Percentiles rank a stretch among this genome's conserved stretches.
Evolutionary conservation across 78 protist genomes (phyloP).

Genomic region (Parvularia atlantis): DNA sequence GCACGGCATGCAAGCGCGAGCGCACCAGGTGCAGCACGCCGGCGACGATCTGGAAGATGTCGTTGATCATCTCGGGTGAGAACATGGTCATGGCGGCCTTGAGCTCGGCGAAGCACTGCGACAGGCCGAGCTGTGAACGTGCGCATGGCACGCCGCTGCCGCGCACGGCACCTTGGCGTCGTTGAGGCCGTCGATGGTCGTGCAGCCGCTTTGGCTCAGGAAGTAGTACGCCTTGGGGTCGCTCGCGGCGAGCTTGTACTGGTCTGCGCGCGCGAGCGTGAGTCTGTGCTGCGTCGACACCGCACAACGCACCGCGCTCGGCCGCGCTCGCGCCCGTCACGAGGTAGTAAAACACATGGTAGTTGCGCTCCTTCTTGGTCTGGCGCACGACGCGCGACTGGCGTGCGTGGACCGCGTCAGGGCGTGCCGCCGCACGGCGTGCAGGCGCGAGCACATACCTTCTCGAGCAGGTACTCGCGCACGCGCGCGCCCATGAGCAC

Average conservation of each 20-base stretch:
- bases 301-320: neutral
- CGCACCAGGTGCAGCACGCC: conserved; percentile 57
- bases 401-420: too few relatives aligned
- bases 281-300: neutral
- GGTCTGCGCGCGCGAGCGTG: too few relatives aligned
- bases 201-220: conserved; percentile 20
- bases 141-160: neutral
- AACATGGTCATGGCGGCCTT: too few relatives aligned
- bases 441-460: too few relatives aligned
- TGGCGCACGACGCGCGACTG: conserved; percentile 53
- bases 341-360: conserved; percentile 64
- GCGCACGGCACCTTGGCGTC: neutral
- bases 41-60: conserved; percentile 25
- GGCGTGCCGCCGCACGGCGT: too few relatives aligned
- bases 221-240: conserved; percentile 37
- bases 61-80: too few relatives aligned
- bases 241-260: too few relatives aligned
- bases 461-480: too few relatives aligned
- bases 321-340: neutral
- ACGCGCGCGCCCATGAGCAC: too few relatives aligned
- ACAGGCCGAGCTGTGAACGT: too few relatives aligned
- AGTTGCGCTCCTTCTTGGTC: conserved; percentile 45
- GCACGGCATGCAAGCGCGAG: conserved; percentile 12
- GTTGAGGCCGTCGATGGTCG: neutral
- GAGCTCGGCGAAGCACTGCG: too few relatives aligned